phyloP scores from a whole-genome alignment of 225 moss, liverwort and hornwort genomes.

The Lunularia cruciata region DNA sequence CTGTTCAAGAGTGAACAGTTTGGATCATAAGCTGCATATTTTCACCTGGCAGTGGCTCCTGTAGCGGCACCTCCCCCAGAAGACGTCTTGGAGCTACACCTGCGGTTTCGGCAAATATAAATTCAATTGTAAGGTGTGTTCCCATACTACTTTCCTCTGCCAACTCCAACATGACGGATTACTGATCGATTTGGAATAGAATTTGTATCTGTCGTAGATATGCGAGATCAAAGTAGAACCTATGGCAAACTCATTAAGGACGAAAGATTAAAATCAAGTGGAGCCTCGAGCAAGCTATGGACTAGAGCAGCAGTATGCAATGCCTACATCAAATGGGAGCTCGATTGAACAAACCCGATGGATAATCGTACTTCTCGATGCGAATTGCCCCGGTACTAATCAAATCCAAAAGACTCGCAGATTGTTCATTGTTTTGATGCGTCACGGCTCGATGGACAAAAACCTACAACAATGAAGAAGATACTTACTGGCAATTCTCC shows the following conservation, averaged over 20 bases:
- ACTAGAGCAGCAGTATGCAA: no score
- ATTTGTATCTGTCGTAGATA: no score
- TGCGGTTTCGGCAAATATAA: neutral
- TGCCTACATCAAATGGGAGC: neutral
- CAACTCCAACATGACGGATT: neutral
- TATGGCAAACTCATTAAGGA: neutral
- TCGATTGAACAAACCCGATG: no score
- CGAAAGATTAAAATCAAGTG: neutral
- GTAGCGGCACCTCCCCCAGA: neutral
- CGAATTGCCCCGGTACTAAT: neutral
- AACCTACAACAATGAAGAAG: neutral
- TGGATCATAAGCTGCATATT: neutral
- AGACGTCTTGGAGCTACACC: conserved; percentile 9
- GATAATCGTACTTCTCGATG: no score
- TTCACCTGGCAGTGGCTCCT: neutral
- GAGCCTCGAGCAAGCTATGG: no score
- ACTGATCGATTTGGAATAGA: no score
- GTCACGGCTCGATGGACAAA: no score
- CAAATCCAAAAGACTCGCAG: no score
- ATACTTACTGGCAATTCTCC: conserved; percentile 4
- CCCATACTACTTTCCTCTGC: no score
- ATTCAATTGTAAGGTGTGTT: no score
- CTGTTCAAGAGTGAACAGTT: no score
- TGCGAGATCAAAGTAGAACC: neutral
- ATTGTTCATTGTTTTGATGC: no score